Evolutionary conservation across 2,329 filamentous ascomycete species (phyloP).

Genomic region (Metarhizium humberi): DNA sequence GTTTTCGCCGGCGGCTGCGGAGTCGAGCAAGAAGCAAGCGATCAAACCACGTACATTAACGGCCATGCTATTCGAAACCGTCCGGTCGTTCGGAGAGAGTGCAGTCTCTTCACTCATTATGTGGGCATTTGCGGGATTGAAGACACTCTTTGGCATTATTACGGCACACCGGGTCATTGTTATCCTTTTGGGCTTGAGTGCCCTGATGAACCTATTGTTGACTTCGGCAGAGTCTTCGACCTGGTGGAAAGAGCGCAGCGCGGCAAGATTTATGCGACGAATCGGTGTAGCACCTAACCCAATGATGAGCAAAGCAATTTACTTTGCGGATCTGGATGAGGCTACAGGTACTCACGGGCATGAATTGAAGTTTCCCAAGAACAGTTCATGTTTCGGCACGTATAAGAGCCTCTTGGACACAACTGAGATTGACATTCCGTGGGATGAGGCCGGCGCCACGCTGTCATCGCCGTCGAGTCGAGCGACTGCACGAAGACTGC

Average conservation of each 20-base stretch:
- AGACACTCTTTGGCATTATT: conserved; percentile 56
- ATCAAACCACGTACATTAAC: conserved; percentile 55
- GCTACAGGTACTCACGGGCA: conserved; percentile 33
- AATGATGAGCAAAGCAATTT: conserved; percentile 79
- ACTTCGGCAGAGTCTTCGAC: conserved; percentile 62
- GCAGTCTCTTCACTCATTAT: conserved; percentile 68
- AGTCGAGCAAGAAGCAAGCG: conserved; percentile 43
- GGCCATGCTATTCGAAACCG: conserved; percentile 62
- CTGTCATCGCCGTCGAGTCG: conserved; percentile 39
- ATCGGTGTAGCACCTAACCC: conserved; percentile 72
- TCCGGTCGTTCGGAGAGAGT: conserved; percentile 65
- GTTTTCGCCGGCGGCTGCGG: conserved; percentile 42
- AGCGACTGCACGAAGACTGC: conserved; percentile 54
- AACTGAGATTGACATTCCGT: conserved; percentile 48
- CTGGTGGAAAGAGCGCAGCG: conserved; percentile 82
- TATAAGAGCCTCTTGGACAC: conserved; percentile 51
- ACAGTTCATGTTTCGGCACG: conserved; percentile 51
- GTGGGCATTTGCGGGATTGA: conserved; percentile 59
- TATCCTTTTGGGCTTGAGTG: conserved; percentile 56
- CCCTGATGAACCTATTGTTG: conserved; percentile 64
- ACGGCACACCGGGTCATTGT: conserved; percentile 70
- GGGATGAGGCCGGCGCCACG: conserved; percentile 39
- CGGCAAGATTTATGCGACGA: conserved; percentile 69
- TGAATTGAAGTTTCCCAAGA: conserved; percentile 26
- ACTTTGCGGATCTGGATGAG: conserved; percentile 70